Evolutionary conservation across 116 monocot genomes (phyloP).

Genomic region (Phalaenopsis hybrid): DNA sequence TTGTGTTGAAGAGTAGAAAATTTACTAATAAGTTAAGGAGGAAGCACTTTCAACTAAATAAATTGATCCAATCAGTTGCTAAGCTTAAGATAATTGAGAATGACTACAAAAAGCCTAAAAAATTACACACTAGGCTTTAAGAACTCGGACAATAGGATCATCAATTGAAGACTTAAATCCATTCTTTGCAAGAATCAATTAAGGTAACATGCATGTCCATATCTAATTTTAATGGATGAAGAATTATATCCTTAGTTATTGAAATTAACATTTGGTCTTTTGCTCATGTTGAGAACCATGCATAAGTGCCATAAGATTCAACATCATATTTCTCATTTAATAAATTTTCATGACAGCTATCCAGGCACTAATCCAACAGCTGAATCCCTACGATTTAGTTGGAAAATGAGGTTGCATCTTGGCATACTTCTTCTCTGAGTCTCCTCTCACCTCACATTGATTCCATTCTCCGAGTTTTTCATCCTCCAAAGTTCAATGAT

Average conservation of each 20-base stretch:
- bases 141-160: not conserved
- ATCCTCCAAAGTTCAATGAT: too few relatives aligned
- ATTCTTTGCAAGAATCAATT: conserved; percentile 66
- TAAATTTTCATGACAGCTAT: conserved; percentile 45
- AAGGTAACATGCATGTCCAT: conserved; percentile 55
- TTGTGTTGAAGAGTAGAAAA: not conserved
- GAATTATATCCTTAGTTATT: conserved; percentile 62
- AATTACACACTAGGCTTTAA: conserved; percentile 40
- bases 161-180: conserved; percentile 35
- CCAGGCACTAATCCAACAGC: conserved; percentile 55
- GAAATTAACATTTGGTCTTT: conserved; percentile 50
- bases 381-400: conserved; percentile 59
- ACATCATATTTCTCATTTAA: conserved; percentile 67
- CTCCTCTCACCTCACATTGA: conserved; percentile 20
- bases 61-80: conserved; percentile 34
- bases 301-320: conserved; percentile 84
- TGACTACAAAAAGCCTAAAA: conserved; percentile 35
- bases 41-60: conserved; percentile 52
- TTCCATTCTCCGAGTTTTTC: too few relatives aligned
- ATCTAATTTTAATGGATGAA: conserved; percentile 70
- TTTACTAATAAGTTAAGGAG: conserved; percentile 25
- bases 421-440: conserved; percentile 59
- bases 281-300: conserved; percentile 84
- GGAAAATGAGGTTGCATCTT: conserved; percentile 58
- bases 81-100: conserved; percentile 52